Percentiles rank a stretch among this genome's conserved stretches.
phyloP scores from a whole-genome alignment of 805 yeast species.

The Hanseniaspora jakobsenii region DNA sequence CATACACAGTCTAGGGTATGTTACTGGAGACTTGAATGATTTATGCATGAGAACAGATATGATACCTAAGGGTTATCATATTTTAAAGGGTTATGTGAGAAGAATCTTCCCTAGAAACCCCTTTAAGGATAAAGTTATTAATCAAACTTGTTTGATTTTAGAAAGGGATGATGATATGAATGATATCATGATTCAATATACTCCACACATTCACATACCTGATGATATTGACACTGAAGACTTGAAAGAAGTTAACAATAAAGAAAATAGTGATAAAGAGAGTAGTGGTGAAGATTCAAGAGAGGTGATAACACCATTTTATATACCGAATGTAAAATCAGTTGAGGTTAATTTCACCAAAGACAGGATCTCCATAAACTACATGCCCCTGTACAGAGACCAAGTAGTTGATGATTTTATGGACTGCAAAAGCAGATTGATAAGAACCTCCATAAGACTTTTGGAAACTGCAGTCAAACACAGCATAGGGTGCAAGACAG shows the following conservation, averaged over 20 bases:
- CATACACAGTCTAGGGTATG: slow-evolving; percentile 15
- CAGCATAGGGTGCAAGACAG: slow-evolving; percentile 68
- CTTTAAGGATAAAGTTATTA: slow-evolving; percentile 64
- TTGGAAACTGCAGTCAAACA: slow-evolving; percentile 73
- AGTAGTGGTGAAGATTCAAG: too few relatives aligned
- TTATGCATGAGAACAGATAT: slow-evolving; percentile 27
- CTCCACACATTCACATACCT: slow-evolving; percentile 49
- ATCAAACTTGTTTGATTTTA: slow-evolving; percentile 65
- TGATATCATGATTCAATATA: slow-evolving; percentile 52
- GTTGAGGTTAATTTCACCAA: slow-evolving; percentile 54
- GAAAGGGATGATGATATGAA: slow-evolving; percentile 25
- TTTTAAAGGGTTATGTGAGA: slow-evolving; percentile 52
- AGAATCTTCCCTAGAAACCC: slow-evolving; percentile 88
- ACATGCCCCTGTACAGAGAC: slow-evolving; percentile 43
- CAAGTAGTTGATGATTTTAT: slow-evolving; percentile 20
- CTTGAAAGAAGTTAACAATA: background rate
- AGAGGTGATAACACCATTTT: slow-evolving; percentile 63
- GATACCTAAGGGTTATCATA: slow-evolving; percentile 21
- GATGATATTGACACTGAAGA: background rate
- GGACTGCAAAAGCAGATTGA: slow-evolving; percentile 43
- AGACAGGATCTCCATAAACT: slow-evolving; percentile 53
- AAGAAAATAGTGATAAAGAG: too few relatives aligned
- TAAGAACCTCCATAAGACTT: slow-evolving; percentile 71
- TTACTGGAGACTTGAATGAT: slow-evolving; percentile 31
- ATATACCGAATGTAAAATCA: slow-evolving; percentile 73